phyloP scores from a whole-genome alignment of 768 basidiomycete genomes.

The Ramaria sp. region DNA sequence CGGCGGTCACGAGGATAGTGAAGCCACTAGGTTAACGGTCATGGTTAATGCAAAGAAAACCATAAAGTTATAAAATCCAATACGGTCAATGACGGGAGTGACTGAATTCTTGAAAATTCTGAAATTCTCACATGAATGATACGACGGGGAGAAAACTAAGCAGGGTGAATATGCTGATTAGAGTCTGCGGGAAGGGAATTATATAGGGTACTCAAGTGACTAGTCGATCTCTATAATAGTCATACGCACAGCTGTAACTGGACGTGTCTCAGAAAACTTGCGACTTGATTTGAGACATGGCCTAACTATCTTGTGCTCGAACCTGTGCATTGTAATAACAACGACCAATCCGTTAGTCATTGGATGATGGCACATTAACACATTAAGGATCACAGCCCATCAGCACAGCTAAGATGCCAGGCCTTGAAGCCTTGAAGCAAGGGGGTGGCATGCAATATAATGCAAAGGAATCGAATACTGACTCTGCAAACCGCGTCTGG shows the following conservation, averaged over 20 bases:
- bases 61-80: no score
- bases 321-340: background rate
- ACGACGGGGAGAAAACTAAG: background rate
- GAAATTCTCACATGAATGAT: conserved; percentile 1
- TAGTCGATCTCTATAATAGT: background rate
- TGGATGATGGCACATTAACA: background rate
- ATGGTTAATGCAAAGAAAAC: no score
- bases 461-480: background rate
- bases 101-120: background rate
- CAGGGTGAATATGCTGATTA: background rate
- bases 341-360: background rate
- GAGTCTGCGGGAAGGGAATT: background rate
- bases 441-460: no score
- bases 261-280: background rate
- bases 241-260: background rate
- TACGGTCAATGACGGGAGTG: no score
- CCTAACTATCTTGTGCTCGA: background rate
- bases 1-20: background rate
- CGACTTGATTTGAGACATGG: background rate
- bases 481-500: background rate
- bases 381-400: no score
- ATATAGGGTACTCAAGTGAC: no score
- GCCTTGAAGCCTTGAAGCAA: no score
- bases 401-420: no score
- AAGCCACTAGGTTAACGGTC: background rate